Evolutionary conservation across 208 protist species (phyloP).

Genomic region (Acanthamoeba healyi): DNA sequence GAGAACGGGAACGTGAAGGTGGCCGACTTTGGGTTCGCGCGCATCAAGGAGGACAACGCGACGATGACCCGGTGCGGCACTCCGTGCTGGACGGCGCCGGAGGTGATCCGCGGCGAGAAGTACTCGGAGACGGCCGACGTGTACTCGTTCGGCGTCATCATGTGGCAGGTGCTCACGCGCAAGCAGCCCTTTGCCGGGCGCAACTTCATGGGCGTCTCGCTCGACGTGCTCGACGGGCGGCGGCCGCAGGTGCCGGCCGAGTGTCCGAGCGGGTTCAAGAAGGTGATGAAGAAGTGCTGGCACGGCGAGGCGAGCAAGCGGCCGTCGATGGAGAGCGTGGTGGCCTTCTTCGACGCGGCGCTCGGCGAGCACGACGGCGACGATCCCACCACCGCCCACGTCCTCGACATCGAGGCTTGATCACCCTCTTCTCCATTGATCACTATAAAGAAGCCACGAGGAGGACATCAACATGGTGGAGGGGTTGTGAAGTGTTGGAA

Average conservation of each 20-base stretch:
- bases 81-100: neutral
- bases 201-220: slow-evolving; percentile 29
- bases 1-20: slow-evolving; percentile 12
- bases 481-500: too few species aligned
- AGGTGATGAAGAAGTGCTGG: neutral
- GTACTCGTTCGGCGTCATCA: slow-evolving; percentile 11
- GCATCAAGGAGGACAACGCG: slow-evolving; percentile 21
- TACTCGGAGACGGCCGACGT: slow-evolving; percentile 14
- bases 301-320: neutral
- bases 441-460: too few species aligned
- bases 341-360: neutral
- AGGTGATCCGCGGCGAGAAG: neutral
- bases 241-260: neutral
- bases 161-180: slow-evolving; percentile 18
- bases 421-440: too few species aligned
- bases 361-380: neutral
- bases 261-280: neutral
- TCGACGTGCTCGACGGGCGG: slow-evolving; percentile 3
- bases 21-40: slow-evolving; percentile 17
- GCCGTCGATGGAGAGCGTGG: neutral
- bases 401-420: neutral
- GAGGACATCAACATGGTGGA: too few species aligned
- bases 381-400: too few species aligned
- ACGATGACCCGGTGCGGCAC: neutral
- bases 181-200: slow-evolving; percentile 1